Evolutionary conservation across 345 rosid species (phyloP), one percentile per base, ranked within the genome.

Genomic region (Noccaea bulbosa): DNA sequence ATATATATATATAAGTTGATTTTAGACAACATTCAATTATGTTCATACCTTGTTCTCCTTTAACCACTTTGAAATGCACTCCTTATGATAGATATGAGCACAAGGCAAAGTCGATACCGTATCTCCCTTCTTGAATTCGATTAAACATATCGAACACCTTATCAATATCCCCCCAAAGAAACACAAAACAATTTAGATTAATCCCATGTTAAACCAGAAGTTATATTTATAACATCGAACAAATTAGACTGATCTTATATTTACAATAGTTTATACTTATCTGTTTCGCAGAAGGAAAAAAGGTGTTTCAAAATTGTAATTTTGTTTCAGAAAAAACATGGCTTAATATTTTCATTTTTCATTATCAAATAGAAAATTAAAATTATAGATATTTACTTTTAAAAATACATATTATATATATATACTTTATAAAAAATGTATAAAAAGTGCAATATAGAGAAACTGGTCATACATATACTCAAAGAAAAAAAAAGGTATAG

Each of bases 61-160:
- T 5, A 43, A 6, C 51, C 66, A 61, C 4, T 3, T 5, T 24
- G 39, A 40, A 41, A 61, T 61, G 52, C 66, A 61, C 7, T 61
- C 37, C 1, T 61, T 41, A 15, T 61, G 66, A 15, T 61, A 61
- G n/a, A 41, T 30, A 41, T 61, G 66, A n/a, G 30, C 5, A 61
- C 66, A 61, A 30, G 66, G 52, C 24, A 61, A 43, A 27, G 44
- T 40, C 5, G 14, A 40, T 40, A 40, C 6, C 44, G 44, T 40
- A 27, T 67, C 71, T 6, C 52, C 71, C 5, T 40, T 11, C 32
- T 8, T 12, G n/a, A 14, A 67, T 1, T 40, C 62, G 16, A 5
- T 1, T 1, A 40, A 52, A 10, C 71, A 67, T 27, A 67, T 67
- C 17, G 71, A 67, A 56, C 72, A 68, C 33, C 72, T 68, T 17